A percentile compares a stretch with the other conserved stretches of the same genome.
Conservation (phyloP, 352 stramenopile genomes). For the Phytopythium cucurbitacearum region DNA sequence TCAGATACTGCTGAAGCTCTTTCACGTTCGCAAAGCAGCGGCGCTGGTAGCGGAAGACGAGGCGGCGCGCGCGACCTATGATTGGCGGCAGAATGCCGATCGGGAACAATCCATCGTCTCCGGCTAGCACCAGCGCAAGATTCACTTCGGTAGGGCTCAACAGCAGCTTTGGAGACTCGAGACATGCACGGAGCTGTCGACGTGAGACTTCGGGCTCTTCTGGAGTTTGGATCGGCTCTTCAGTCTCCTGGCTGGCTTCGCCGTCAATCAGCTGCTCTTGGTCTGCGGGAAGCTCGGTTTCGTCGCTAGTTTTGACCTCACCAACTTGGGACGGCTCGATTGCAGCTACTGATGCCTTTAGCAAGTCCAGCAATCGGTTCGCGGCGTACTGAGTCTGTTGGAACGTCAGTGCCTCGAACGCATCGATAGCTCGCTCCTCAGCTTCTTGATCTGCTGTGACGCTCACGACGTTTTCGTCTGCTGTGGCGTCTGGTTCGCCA, state of each 20-base stretch:
- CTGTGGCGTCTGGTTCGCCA: not conserved
- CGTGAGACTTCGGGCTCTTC: constrained; percentile 7
- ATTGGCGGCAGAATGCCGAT: constrained; percentile 34
- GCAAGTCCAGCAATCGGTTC: constrained; percentile 29
- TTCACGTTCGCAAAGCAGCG: constrained; percentile 32
- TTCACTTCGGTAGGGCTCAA: constrained; percentile 59
- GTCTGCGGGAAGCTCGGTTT: not conserved
- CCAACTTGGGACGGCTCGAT: constrained; percentile 1
- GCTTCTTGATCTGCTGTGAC: not conserved
- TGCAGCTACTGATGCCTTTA: constrained; percentile 21
- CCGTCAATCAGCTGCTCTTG: constrained; percentile 1
- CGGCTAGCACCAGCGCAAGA: constrained; percentile 36
- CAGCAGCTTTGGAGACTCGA: constrained; percentile 52
- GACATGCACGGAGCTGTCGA: constrained; percentile 34
- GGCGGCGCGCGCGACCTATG: constrained; percentile 35
- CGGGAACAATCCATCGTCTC: constrained; percentile 23
- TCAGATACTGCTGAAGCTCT: constrained; percentile 30
- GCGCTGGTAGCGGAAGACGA: constrained; percentile 60
- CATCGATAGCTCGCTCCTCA: constrained; percentile 18
- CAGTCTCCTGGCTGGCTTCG: constrained; percentile 1
- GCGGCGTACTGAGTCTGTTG: constrained; percentile 38
- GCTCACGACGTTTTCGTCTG: constrained; percentile 7
- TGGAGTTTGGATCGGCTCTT: constrained; percentile 2
- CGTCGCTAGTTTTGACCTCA: too few species aligned
- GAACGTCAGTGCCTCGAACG: constrained; percentile 22